phyloP scores from a whole-genome alignment of 2,329 filamentous ascomycete genomes.

The Arthrobotrys musiformis region DNA sequence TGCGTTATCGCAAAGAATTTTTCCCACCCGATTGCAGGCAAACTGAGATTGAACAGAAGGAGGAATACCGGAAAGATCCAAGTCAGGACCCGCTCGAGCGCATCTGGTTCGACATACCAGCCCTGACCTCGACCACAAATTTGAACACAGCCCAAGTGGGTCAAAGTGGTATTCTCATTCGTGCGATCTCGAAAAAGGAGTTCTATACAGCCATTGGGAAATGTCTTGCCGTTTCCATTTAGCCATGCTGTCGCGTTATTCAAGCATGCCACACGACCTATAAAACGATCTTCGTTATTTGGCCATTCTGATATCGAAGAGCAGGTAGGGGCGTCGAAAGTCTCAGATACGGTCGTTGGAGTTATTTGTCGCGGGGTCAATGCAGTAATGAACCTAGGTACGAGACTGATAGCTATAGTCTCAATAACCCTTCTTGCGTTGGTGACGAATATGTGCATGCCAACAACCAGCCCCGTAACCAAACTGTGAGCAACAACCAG shows the following conservation, averaged over 20 bases:
- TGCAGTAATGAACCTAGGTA: no score
- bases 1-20: not conserved
- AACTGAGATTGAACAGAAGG: not conserved
- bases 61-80: conserved; percentile 7
- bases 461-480: not conserved
- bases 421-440: not conserved
- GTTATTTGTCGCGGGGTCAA: not conserved
- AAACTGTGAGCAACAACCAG: not conserved
- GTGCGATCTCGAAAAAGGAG: not conserved
- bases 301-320: not conserved
- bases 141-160: not conserved
- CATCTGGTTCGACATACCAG: not conserved
- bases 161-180: not conserved
- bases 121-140: not conserved
- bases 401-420: not conserved
- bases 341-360: not conserved
- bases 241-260: not conserved
- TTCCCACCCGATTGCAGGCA: conserved; percentile 9
- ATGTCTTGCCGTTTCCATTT: not conserved
- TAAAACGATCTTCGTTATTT: not conserved
- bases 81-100: not conserved
- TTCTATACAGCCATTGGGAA: not conserved
- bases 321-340: not conserved
- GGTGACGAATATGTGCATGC: not conserved
- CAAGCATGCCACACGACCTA: not conserved